Evolutionary conservation across 148 eudicot species (phyloP), one percentile per base, ranked within the genome.

Genomic region (Beta vulgaris): DNA sequence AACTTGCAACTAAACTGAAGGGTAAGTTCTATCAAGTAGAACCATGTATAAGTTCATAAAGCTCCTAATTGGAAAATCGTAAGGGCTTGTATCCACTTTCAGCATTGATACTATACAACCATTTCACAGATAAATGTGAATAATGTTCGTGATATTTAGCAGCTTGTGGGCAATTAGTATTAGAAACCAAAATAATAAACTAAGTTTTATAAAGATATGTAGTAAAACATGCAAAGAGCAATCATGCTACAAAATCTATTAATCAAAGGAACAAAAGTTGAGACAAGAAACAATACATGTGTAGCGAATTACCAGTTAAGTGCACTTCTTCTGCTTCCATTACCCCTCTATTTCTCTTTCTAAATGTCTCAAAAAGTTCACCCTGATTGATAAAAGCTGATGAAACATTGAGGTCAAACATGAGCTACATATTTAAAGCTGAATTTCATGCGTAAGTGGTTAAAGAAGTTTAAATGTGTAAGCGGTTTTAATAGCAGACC

Each of bases 321-420:
- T 95, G 97, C 82, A 95, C 98, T 85, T 92, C 99, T 84, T 95
- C 98, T 55, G 82, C 85, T 58, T 92, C 98, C 92, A 95, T 95
- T 57, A 86, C 98, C 72, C 99, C 97, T 84, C 84, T 95, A 71
- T 95, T 92, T 86, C 99, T 90, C 83, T 92, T 91, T 80, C 92
- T 89, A 76, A 95, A 95, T 55, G 98, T 95, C 82, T 92, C 96
- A 70, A 95, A 95, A 77, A 95, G 97, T 77, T 95, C 99, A 82
- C 90, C 80, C 99, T 81, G 72, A 95, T 92, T 25, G 97, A 82
- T 59, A 92, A 66, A 73, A 92, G 77, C 97, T 92, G 88, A 79
- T 26, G 62, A 77, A 72, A 70, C 63, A 73, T 37, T 51, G 74
- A 64, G 68, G 26, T 53, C 70, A 71, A 53, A 69, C 29, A 35